Evolutionary conservation across 176 grass and related monocot genomes (phyloP).

Genomic region (Rhynchospora pubera): DNA sequence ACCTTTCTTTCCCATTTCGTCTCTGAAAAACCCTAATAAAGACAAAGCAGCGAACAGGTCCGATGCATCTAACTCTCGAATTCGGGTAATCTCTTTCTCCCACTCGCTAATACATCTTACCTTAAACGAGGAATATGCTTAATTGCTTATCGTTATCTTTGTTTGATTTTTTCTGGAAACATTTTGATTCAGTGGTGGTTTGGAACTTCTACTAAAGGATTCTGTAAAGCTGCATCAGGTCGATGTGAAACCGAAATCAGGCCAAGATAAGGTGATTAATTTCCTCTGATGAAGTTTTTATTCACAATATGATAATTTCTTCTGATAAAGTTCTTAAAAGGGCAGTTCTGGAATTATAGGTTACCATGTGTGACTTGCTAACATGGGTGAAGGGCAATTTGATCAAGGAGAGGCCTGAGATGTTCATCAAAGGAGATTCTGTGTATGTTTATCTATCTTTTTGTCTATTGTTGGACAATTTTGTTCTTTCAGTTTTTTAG

Average conservation of each 20-base stretch:
- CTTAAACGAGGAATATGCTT: not conserved
- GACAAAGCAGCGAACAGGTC: not conserved
- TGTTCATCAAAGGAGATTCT: conserved; percentile 82
- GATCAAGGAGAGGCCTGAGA: conserved; percentile 92
- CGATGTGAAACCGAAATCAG: conserved; percentile 38
- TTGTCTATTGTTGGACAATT: no score
- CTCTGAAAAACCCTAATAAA: conserved; percentile 12
- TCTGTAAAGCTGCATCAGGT: conserved; percentile 75
- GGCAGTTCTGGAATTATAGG: conserved; percentile 11
- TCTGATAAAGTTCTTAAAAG: not conserved
- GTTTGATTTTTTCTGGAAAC: not conserved
- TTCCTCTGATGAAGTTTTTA: not conserved
- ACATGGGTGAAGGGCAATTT: conserved; percentile 75
- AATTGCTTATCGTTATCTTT: not conserved
- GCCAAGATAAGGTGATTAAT: conserved; percentile 38
- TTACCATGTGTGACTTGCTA: conserved; percentile 45
- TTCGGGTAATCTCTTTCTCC: conserved; percentile 54
- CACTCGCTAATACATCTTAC: not conserved
- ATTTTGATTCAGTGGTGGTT: conserved; percentile 57
- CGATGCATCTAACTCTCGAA: conserved; percentile 77
- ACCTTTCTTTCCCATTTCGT: not conserved
- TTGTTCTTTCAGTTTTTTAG: no score
- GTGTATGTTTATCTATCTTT: conserved; percentile 53
- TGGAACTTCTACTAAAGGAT: conserved; percentile 70
- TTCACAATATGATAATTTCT: not conserved